Evolutionary conservation across 352 stramenopile genomes (phyloP).

Genomic region (Pythium phragmitis): DNA sequence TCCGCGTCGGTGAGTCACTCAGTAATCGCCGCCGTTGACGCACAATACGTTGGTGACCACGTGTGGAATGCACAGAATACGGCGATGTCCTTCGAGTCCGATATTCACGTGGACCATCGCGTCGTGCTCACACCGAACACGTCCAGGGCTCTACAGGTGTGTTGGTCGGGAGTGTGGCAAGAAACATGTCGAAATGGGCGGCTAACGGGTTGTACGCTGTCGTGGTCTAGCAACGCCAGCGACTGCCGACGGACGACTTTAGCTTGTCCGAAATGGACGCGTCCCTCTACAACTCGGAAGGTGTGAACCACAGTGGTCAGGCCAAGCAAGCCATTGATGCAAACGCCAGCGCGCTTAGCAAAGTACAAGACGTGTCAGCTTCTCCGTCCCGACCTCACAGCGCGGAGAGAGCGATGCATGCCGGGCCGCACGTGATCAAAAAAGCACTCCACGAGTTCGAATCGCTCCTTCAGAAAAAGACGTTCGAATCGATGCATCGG

Average conservation of each 20-base stretch:
- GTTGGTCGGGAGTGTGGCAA: background rate
- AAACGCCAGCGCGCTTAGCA: background rate
- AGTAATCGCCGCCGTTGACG: background rate
- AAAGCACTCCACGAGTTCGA: slow-evolving; percentile 29
- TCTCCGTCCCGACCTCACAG: slow-evolving; percentile 7
- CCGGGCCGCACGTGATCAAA: slow-evolving; percentile 24
- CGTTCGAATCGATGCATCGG: slow-evolving; percentile 22
- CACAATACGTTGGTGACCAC: background rate
- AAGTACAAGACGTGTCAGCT: background rate
- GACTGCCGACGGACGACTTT: slow-evolving; percentile 8
- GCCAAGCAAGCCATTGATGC: slow-evolving; percentile 18
- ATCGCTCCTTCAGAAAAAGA: slow-evolving; percentile 2
- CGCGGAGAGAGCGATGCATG: slow-evolving; percentile 26
- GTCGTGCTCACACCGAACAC: slow-evolving; percentile 68
- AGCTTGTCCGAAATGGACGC: background rate
- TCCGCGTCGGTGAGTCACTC: slow-evolving; percentile 12
- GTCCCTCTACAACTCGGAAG: background rate
- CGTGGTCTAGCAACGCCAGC: slow-evolving; percentile 9
- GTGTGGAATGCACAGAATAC: slow-evolving; percentile 35
- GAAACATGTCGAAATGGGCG: background rate
- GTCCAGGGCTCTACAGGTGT: slow-evolving; percentile 62
- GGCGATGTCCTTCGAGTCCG: slow-evolving; percentile 61
- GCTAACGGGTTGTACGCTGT: background rate
- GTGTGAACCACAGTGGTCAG: slow-evolving; percentile 2
- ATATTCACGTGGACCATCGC: slow-evolving; percentile 64